A percentile compares a stretch with the other conserved stretches of the same genome.
Conservation (phyloP, 1,284 basidiomycete species). For the Apiotrichum gamsii region DNA sequence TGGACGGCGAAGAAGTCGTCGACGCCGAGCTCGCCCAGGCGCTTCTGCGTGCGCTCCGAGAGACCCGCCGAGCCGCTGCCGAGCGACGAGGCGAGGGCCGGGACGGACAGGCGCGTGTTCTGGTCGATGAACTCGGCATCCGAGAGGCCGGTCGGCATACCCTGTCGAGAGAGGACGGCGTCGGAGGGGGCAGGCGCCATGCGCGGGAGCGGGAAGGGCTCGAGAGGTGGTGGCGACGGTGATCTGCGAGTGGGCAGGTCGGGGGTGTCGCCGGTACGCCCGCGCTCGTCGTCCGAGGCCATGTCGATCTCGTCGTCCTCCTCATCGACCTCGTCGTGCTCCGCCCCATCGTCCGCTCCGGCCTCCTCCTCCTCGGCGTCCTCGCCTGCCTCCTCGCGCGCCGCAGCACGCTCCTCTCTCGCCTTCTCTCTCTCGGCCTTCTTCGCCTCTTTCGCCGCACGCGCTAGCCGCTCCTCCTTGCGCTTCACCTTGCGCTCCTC, state of each 20-base stretch:
- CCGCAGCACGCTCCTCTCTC: not conserved
- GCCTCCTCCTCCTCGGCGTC: slow-evolving; percentile 21
- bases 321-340: slow-evolving; percentile 10
- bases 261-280: slow-evolving; percentile 11
- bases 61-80: slow-evolving; percentile 49
- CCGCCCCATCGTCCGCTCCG: slow-evolving; percentile 15
- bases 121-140: slow-evolving; percentile 68
- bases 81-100: slow-evolving; percentile 46
- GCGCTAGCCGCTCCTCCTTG: slow-evolving; percentile 7
- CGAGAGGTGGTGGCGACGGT: slow-evolving; percentile 35
- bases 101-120: slow-evolving; percentile 51
- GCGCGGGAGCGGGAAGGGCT: slow-evolving; percentile 62
- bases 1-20: slow-evolving; percentile 67
- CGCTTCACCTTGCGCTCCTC: slow-evolving; percentile 12
- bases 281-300: slow-evolving; percentile 13
- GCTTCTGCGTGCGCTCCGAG: slow-evolving; percentile 57
- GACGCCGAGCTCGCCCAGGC: slow-evolving; percentile 68
- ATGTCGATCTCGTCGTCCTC: slow-evolving; percentile 12
- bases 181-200: slow-evolving; percentile 66
- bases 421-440: not conserved
- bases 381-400: not conserved
- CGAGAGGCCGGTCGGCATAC: slow-evolving; percentile 66
- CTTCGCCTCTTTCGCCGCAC: slow-evolving; percentile 6
- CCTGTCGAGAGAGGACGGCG: slow-evolving; percentile 63
- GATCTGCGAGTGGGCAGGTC: slow-evolving; percentile 16